phyloP scores from a whole-genome alignment of 352 stramenopile species.

The Pythium brachiatum region DNA sequence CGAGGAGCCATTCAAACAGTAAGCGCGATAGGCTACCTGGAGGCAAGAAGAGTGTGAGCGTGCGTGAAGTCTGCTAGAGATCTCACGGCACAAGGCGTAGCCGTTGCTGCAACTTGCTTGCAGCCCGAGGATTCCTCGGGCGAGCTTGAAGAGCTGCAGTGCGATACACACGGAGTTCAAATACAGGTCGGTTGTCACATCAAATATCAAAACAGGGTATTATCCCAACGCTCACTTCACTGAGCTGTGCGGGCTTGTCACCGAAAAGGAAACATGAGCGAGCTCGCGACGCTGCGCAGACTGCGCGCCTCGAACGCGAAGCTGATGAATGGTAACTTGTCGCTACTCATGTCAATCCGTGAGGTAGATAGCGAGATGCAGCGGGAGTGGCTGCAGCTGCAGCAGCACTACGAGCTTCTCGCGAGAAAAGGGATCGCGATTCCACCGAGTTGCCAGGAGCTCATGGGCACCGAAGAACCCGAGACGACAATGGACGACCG shows the following conservation, averaged over 20 bases:
- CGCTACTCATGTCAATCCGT: constrained; percentile 49
- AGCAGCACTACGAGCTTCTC: constrained; percentile 29
- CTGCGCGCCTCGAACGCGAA: constrained; percentile 40
- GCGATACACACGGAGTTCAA: too few species aligned
- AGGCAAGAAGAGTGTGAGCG: too few species aligned
- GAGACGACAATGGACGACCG: not conserved
- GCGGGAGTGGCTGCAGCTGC: constrained; percentile 26
- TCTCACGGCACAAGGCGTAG: too few species aligned
- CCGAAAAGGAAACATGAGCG: constrained; percentile 2
- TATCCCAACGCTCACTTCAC: too few species aligned
- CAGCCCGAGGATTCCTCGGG: too few species aligned
- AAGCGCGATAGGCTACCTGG: too few species aligned
- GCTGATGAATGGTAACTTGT: constrained; percentile 58
- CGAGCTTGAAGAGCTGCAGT: too few species aligned
- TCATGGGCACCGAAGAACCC: constrained; percentile 19
- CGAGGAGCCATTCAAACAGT: too few species aligned
- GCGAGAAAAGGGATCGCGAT: constrained; percentile 27
- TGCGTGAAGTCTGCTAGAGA: too few species aligned
- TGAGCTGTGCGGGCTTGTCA: too few species aligned
- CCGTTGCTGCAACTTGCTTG: too few species aligned
- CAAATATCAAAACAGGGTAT: constrained; percentile 2
- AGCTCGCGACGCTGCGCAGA: constrained; percentile 28
- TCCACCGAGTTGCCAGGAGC: constrained; percentile 28
- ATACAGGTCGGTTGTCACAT: too few species aligned
- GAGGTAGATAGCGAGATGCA: constrained; percentile 44